Evolutionary conservation across 1,284 basidiomycete species (phyloP).

Genomic region (Ceratobasidium sp.): DNA sequence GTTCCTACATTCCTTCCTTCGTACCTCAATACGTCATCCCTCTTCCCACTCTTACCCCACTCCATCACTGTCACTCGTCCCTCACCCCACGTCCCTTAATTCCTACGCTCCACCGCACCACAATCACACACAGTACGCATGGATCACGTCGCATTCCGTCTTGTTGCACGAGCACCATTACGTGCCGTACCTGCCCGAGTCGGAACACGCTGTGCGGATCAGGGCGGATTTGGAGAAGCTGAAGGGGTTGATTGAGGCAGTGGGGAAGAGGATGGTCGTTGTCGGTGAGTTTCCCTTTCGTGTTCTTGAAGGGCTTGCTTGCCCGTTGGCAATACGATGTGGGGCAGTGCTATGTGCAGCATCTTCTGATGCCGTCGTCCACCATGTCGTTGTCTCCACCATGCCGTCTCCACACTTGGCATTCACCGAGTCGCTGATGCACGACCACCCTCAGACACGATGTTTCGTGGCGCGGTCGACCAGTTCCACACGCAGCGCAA

Average conservation of each 20-base stretch:
- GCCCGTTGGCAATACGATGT: too few species aligned
- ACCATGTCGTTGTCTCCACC: neutral
- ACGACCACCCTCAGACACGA: neutral
- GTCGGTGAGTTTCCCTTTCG: slow-evolving; percentile 1
- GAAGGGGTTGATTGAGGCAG: slow-evolving; percentile 4
- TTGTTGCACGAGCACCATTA: slow-evolving; percentile 28
- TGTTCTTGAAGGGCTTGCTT: neutral
- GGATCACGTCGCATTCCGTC: slow-evolving; percentile 32
- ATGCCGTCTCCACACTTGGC: too few species aligned
- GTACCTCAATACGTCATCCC: too few species aligned
- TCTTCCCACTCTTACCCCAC: too few species aligned
- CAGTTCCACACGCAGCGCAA: neutral
- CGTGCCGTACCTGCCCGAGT: slow-evolving; percentile 29
- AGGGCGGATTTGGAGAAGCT: slow-evolving; percentile 13
- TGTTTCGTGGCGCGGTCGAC: neutral
- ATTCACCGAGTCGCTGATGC: too few species aligned
- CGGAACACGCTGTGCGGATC: slow-evolving; percentile 28
- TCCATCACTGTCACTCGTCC: too few species aligned
- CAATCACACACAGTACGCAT: slow-evolving; percentile 22
- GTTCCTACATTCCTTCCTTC: too few species aligned
- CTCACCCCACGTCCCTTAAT: too few species aligned
- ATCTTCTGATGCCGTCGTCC: too few species aligned
- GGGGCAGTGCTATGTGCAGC: too few species aligned
- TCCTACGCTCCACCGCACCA: too few species aligned
- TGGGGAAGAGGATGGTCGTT: slow-evolving; percentile 10